Percentiles rank a stretch among this genome's conserved stretches.
phyloP scores from a whole-genome alignment of 169 alveolate genomes.

The Plasmodium knowlesi region DNA sequence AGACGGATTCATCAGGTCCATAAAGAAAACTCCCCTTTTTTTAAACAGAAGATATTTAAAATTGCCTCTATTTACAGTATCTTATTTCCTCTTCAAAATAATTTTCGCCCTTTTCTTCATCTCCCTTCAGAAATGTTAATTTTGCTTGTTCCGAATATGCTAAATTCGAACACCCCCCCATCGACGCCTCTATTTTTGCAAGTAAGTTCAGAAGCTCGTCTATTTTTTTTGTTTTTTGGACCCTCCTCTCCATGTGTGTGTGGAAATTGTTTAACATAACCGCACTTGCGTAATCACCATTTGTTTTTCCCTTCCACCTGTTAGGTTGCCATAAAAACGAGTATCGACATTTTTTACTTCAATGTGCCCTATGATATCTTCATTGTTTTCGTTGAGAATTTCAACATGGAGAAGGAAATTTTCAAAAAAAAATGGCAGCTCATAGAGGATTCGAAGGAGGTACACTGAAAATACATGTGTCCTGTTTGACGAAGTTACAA shows the following conservation, averaged over 20 bases:
- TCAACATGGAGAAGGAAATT: conserved; percentile 72
- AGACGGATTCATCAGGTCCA: background rate
- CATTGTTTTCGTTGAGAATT: conserved; percentile 76
- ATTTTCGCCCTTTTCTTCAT: background rate
- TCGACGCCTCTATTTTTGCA: conserved; percentile 75
- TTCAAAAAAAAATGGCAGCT: conserved; percentile 79
- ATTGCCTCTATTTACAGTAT: background rate
- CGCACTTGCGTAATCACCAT: background rate
- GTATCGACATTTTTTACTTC: conserved; percentile 79
- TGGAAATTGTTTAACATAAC: background rate
- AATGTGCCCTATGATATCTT: conserved; percentile 77
- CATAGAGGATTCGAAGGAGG: conserved; percentile 81
- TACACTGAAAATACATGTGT: background rate
- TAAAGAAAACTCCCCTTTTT: background rate
- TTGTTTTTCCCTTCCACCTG: background rate
- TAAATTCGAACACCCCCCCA: conserved; percentile 79
- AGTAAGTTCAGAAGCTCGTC: conserved; percentile 10
- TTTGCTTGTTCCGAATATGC: conserved; percentile 62
- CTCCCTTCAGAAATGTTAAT: conserved; percentile 44
- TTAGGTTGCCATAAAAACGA: conserved; percentile 81
- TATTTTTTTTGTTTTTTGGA: background rate
- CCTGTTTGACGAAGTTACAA: background rate
- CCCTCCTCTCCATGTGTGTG: background rate
- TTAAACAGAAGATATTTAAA: background rate
- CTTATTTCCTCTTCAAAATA: background rate